phyloP scores from a whole-genome alignment of 2,329 filamentous ascomycete genomes.

The Neoscytalidium dimidiatum region DNA sequence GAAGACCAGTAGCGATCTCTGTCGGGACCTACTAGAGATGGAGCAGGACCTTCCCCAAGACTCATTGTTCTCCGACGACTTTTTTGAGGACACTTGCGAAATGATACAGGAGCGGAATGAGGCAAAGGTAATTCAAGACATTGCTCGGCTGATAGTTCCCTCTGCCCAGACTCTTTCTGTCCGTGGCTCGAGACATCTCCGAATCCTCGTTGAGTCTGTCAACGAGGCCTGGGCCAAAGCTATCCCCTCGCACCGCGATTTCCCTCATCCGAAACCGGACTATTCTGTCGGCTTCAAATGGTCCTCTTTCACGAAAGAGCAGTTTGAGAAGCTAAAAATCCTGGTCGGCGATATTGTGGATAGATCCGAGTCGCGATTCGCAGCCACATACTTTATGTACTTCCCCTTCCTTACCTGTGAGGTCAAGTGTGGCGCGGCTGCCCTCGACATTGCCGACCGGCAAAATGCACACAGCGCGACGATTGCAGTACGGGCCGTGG shows the following conservation, averaged over 20 bases:
- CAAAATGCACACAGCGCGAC: constrained; percentile 25
- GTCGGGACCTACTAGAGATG: not conserved
- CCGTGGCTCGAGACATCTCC: not conserved
- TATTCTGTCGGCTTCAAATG: not conserved
- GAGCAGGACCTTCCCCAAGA: too few relatives aligned
- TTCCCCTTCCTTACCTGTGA: constrained; percentile 26
- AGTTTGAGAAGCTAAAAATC: constrained; percentile 25
- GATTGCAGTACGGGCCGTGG: not conserved
- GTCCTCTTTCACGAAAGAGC: too few relatives aligned
- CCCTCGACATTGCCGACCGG: constrained; percentile 26
- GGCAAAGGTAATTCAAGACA: constrained; percentile 2
- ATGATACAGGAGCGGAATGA: not conserved
- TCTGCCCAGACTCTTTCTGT: constrained; percentile 4
- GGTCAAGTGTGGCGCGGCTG: constrained; percentile 25
- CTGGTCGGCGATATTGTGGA: not conserved
- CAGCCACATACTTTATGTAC: not conserved
- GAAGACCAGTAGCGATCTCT: too few relatives aligned
- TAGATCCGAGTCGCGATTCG: constrained; percentile 22
- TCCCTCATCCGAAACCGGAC: not conserved
- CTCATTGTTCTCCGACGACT: constrained; percentile 42
- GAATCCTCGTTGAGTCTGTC: constrained; percentile 41
- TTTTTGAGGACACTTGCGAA: constrained; percentile 37
- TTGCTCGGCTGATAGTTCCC: constrained; percentile 17
- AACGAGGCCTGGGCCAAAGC: constrained; percentile 48
- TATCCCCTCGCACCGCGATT: constrained; percentile 35